Evolutionary conservation across 257 asterid species (phyloP), one percentile per base, ranked within the genome.

Genomic region (Gentiana straminea): DNA sequence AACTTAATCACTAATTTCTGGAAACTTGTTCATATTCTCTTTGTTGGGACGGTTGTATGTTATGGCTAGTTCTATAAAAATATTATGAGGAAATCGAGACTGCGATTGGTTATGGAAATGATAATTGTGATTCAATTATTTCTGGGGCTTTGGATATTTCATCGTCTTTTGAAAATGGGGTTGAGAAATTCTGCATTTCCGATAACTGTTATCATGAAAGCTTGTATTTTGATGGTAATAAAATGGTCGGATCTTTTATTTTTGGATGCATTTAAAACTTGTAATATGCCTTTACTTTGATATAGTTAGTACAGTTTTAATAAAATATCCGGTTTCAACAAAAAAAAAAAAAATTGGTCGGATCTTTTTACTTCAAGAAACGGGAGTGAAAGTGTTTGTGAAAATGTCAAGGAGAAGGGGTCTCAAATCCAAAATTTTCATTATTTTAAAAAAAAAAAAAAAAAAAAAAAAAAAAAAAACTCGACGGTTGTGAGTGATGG

Each of bases 21-120:
- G 95, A 95, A 89, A 71, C 79, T 83, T 35, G 54, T 85, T 7
- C 94, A 83, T 71, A 94, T 89, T 46, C 64, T 85, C 33, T 80
- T 85, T 72, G 73, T 89, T 55, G 97, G 95, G 50, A 69, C 85
- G 95, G 48, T 58, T 89, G 70, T 85, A n/a, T n/a, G n/a, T n/a
- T n/a, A n/a, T n/a, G n/a, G n/a, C n/a, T n/a, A n/a, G n/a, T n/a
- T n/a, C n/a, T 89, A 54, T 54, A 79, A 73, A 77, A 78, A 56
- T 79, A 60, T 73, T 59, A 79, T 54, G 61, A 57, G 24, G 62
- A 55, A n/a, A 13, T 46, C 24, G 74, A 41, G 53, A 55, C 70
- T 38, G 76, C 69, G 9, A 44, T 38, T 54, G 68, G 68, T 60
- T 53, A 85, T 34, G 52, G 59, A 45, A 65, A 38, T 49, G 73